Percentiles rank a stretch among this genome's conserved stretches.
phyloP scores from a whole-genome alignment of 2,329 filamentous ascomycete genomes.

The Thielaviopsis euricoi region DNA sequence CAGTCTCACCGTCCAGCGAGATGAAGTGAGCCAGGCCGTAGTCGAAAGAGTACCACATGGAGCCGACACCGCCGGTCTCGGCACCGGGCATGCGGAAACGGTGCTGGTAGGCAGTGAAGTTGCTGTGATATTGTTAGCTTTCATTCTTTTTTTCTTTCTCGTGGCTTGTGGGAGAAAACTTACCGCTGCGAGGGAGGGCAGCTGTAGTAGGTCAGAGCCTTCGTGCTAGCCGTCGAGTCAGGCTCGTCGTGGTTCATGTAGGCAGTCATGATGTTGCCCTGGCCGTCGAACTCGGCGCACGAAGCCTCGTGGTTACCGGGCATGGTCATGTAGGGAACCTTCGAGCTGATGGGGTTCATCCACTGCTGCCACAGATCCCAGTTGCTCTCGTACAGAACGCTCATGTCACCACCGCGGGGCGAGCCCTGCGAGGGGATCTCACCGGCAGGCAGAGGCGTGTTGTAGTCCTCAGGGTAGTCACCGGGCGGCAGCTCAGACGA shows the following conservation, averaged over 20 bases:
- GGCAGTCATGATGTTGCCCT: constrained; percentile 26
- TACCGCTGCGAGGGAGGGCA: constrained; percentile 31
- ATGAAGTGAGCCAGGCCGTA: constrained; percentile 36
- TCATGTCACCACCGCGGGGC: constrained; percentile 31
- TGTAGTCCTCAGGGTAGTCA: constrained; percentile 22
- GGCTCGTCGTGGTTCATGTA: constrained; percentile 27
- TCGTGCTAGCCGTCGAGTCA: constrained; percentile 24
- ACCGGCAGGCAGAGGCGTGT: constrained; percentile 26
- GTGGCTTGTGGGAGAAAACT: neutral
- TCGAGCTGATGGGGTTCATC: constrained; percentile 25
- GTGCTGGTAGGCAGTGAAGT: constrained; percentile 34
- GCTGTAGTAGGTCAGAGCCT: constrained; percentile 30
- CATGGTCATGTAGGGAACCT: constrained; percentile 32
- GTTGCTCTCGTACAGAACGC: constrained; percentile 31
- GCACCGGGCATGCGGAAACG: constrained; percentile 34
- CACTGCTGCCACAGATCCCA: constrained; percentile 37
- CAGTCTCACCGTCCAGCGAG: constrained; percentile 30
- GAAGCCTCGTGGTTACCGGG: constrained; percentile 34
- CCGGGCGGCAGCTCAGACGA: constrained; percentile 23
- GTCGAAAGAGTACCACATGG: constrained; percentile 39
- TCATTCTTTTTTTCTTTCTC: too few relatives aligned
- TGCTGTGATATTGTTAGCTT: constrained; percentile 14
- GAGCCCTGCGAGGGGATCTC: constrained; percentile 29
- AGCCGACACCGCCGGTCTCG: constrained; percentile 30
- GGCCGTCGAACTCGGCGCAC: constrained; percentile 31